These are phyloP conservation scores for Cutaneotrichosporon cavernicola DNA, from an alignment of 1,284 basidiomycete genomes.

Conservation along the genomic window DNA sequence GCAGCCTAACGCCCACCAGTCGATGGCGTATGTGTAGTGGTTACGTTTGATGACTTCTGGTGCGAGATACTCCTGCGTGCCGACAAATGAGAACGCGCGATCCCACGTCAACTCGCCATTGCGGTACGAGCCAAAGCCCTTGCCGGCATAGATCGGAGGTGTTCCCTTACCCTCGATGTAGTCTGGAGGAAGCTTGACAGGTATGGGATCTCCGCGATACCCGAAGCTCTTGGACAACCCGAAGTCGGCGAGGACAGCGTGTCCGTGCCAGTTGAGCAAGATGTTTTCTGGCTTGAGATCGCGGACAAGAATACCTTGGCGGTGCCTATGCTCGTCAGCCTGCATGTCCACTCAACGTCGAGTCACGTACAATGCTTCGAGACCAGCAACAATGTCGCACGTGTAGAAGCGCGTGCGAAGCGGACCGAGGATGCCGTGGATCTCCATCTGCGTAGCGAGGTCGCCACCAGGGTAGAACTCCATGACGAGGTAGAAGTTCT, in stretches of 20 bases:
- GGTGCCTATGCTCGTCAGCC: constrained; percentile 40
- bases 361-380: constrained; percentile 68
- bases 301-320: constrained; percentile 55
- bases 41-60: constrained; percentile 90
- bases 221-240: constrained; percentile 58
- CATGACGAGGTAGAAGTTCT: constrained; percentile 70
- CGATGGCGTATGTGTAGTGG: constrained; percentile 89
- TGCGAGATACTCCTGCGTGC: constrained; percentile 83
- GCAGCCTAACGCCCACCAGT: constrained; percentile 97
- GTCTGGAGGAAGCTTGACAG: constrained; percentile 30
- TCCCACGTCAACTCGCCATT: constrained; percentile 29
- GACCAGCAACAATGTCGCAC: constrained; percentile 90
- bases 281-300: constrained; percentile 72
- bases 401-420: constrained; percentile 94
- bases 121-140: constrained; percentile 28
- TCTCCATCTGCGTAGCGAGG: constrained; percentile 89
- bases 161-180: constrained; percentile 29
- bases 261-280: constrained; percentile 85
- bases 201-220: constrained; percentile 44
- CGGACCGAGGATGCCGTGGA: constrained; percentile 86
- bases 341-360: not conserved
- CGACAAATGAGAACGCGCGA: constrained; percentile 36
- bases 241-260: constrained; percentile 94
- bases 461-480: constrained; percentile 97
- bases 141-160: constrained; percentile 23